Evolutionary conservation across 1,284 basidiomycete genomes (phyloP).

Genomic region (Ceratobasidium sp.): DNA sequence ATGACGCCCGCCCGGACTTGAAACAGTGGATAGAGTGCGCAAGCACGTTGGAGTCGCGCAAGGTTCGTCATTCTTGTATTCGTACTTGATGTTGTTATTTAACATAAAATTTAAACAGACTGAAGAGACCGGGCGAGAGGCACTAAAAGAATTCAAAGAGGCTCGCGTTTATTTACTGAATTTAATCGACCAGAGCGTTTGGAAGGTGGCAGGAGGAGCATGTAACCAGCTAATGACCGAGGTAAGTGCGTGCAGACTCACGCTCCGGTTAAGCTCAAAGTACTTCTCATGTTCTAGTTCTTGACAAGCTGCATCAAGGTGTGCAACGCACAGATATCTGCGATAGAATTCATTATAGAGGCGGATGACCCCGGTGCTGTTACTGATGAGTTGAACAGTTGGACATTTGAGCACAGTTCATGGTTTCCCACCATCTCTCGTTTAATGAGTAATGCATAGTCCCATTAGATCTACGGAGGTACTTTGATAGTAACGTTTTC

Average conservation of each 20-base stretch:
- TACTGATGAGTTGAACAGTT: constrained; percentile 8
- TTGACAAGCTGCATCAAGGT: constrained; percentile 27
- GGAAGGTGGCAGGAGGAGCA: constrained; percentile 21
- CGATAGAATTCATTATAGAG: neutral
- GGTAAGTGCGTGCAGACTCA: neutral
- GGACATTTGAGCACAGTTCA: constrained; percentile 33
- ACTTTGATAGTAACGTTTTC: constrained; percentile 80
- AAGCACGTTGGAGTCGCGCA: constrained; percentile 21
- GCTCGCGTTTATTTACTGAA: constrained; percentile 31
- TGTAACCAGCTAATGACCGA: constrained; percentile 30
- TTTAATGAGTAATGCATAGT: constrained; percentile 31
- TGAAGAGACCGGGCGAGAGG: constrained; percentile 6
- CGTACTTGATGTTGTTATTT: constrained; percentile 12
- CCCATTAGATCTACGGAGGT: constrained; percentile 12
- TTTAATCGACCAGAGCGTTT: constrained; percentile 25
- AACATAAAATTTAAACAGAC: too few relatives aligned
- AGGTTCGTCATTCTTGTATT: neutral
- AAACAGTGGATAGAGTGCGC: constrained; percentile 48
- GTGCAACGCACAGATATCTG: constrained; percentile 19
- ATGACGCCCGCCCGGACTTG: constrained; percentile 57
- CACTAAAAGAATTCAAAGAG: constrained; percentile 34
- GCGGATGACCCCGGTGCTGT: neutral
- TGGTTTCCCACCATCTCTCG: constrained; percentile 37
- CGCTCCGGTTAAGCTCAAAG: neutral
- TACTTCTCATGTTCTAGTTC: constrained; percentile 1